phyloP scores from a whole-genome alignment of 2,329 filamentous ascomycete genomes.

The Penicillium sp. region DNA sequence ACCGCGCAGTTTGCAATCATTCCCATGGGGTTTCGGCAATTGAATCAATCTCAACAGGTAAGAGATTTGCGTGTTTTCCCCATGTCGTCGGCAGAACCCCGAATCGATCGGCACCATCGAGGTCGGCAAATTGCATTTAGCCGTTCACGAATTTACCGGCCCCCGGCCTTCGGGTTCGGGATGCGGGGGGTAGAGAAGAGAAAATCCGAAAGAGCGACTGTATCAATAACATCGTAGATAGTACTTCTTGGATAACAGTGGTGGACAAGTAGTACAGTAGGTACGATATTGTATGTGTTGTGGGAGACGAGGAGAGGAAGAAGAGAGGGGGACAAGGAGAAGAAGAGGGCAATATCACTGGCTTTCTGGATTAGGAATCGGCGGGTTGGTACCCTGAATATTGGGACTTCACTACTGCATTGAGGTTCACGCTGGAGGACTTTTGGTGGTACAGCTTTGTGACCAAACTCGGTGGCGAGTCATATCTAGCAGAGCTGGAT shows the following conservation, averaged over 20 bases:
- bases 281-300: too few relatives aligned
- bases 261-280: too few relatives aligned
- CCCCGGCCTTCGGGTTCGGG: background rate
- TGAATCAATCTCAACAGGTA: background rate
- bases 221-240: too few relatives aligned
- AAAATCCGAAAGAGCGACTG: too few relatives aligned
- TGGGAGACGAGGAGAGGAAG: too few relatives aligned
- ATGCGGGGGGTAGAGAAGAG: too few relatives aligned
- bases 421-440: constrained; percentile 13
- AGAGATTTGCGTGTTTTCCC: background rate
- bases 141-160: background rate
- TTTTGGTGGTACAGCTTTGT: constrained; percentile 25
- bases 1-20: background rate
- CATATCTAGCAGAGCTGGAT: constrained; percentile 19
- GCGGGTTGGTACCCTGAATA: constrained; percentile 6
- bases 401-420: constrained; percentile 17
- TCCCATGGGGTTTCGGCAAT: background rate
- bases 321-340: too few relatives aligned
- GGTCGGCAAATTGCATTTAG: background rate
- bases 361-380: constrained; percentile 24
- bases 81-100: background rate
- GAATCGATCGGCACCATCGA: background rate
- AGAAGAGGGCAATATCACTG: constrained; percentile 17
- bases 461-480: constrained; percentile 14
- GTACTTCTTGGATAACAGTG: too few relatives aligned